Evolutionary conservation across 2,329 filamentous ascomycete genomes (phyloP), one percentile per base, ranked within the genome.

Genomic region (Aureobasidium lini): DNA sequence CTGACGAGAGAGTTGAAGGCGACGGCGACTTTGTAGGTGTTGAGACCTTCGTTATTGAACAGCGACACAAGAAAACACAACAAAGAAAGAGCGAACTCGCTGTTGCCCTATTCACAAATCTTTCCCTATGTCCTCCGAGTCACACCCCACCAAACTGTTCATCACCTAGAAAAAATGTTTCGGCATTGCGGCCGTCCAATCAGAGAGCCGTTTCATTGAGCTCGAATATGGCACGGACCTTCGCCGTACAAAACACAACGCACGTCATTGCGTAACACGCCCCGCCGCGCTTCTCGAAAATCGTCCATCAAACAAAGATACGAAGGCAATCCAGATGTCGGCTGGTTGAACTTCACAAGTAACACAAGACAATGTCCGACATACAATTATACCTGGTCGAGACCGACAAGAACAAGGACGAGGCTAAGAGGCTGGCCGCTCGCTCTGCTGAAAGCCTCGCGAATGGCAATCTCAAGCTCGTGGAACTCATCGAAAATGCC

Each of bases 401-500:
- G 69, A 73, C 73, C 68, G 76, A 77, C 66, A 75, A 72, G 66
- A 75, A 77, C 66, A 77, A 75, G 66, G 68, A 71, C 52, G 77
- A 78, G 65, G 77, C 77, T 29, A 68, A 69, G 57, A 67, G 65
- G 34, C 75, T 76, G 53, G 78, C 77, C 34, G 64, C 70, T 50
- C 68, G 70, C 57, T 77, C 75, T 59, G 77, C 77, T 62, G 65
- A 69, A 66, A 76, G 72, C 69, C 75, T 88, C 62, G 79, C 84
- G 67, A 76, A 71, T 65, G 84, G 81, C 64, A 76, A 85, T 65
- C 75, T 81, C 56, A 85, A 82, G 65, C 75, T 88, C 36, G 77
- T 87, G 59, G 79, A 81, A 57, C 72, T 87, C 52, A 81, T 88
- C 58, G 82, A 85, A 67, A 83, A 82, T 46, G 75, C 87, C 34